Evolutionary conservation across 495 filamentous ascomycete genomes (phyloP), one percentile per base, ranked within the genome.

Genomic region (Hypoxylon perforatum): DNA sequence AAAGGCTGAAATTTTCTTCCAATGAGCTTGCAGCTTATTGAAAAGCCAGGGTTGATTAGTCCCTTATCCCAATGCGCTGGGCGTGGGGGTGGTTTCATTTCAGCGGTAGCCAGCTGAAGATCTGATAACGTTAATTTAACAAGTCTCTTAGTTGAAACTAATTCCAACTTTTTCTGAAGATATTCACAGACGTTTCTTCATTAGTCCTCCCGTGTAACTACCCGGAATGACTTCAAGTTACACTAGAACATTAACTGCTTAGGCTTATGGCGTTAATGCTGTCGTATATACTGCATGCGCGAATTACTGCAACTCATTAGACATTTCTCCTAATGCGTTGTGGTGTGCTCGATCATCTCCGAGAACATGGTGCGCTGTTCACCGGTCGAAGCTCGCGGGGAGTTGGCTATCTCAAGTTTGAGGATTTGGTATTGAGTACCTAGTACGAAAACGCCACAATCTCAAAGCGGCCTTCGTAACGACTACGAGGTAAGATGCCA

Each of bases 71-170:
- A 48, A 12, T 22, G 25, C 46, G 50, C 18, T 49, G 33, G 25
- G 39, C 56, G 65, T 69, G 56, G 60, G 59, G 64, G 58, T 47
- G 12, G 15, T 19, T 51, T 46, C 6, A 41, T 55, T 17, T 45
- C 28, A 42, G 35, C 36, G 50, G 38, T 33, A 30, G 35, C n/a
- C n/a, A n/a, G 23, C 41, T 57, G 64, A 50, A 48, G 42, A 63
- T 62, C 57, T 62, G 53, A 67, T 63, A 59, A 68, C 45, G 42
- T 63, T 50, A 30, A 61, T 35, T 42, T 39, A 19, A 63, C 35
- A 56, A 44, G 38, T 21, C 30, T 12, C 7, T 2, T 50, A n/a
- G n/a, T n/a, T 22, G 49, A 63, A 51, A 48, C 59, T 56, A 63
- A 63, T 54, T 57, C 45, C 57, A 67, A 38, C 51, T 57, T 61